phyloP scores from a whole-genome alignment of 495 filamentous ascomycete species.

The Beverwykella pulmonaria region DNA sequence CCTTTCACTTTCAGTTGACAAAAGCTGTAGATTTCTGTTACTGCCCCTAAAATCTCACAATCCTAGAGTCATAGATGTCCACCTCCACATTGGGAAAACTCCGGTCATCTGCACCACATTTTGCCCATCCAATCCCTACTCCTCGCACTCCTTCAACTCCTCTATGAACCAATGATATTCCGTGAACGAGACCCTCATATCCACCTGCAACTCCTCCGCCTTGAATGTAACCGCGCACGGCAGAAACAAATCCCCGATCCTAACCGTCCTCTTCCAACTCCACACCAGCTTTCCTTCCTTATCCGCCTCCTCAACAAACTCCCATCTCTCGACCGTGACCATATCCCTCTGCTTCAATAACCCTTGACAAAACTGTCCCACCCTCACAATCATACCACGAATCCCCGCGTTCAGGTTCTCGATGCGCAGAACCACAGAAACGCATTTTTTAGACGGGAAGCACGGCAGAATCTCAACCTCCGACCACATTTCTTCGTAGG shows the following conservation, averaged over 20 bases:
- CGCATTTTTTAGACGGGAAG: constrained; percentile 1
- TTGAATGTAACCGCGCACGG: constrained; percentile 24
- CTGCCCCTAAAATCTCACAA: neutral
- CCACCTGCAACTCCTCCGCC: constrained; percentile 8
- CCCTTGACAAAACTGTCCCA: constrained; percentile 34
- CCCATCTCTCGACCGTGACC: constrained; percentile 36
- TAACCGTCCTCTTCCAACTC: constrained; percentile 22
- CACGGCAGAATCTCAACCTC: constrained; percentile 18
- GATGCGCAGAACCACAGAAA: constrained; percentile 17
- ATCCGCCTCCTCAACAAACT: constrained; percentile 11
- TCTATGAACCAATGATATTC: constrained; percentile 29
- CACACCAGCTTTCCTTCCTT: constrained; percentile 7
- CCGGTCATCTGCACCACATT: neutral
- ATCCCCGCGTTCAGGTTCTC: neutral
- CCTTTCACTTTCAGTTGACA: no score
- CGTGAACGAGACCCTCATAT: constrained; percentile 8
- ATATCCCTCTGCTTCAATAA: constrained; percentile 27
- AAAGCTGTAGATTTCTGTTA: no score
- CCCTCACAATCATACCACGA: constrained; percentile 24
- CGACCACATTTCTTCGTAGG: constrained; percentile 37
- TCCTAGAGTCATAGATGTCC: neutral
- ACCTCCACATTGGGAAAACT: neutral
- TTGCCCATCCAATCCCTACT: neutral
- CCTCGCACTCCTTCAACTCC: constrained; percentile 18
- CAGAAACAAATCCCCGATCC: constrained; percentile 27